A percentile compares a stretch with the other conserved stretches of the same genome.
These are phyloP conservation scores for Hypericum androsaemum DNA, from an alignment of 345 rosid genomes.

Conservation along the genomic window DNA sequence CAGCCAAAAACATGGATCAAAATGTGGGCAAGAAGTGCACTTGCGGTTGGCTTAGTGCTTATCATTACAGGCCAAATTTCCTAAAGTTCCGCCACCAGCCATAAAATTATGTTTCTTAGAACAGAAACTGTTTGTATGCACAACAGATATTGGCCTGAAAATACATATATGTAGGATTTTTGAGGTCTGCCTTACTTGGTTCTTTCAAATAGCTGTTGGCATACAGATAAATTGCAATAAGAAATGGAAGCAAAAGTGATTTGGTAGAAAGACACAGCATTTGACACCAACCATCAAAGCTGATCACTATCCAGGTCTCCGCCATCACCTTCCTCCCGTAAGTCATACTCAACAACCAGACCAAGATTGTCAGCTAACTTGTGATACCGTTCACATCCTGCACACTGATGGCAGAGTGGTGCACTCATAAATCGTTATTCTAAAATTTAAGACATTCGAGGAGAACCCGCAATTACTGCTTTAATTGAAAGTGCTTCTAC, in stretches of 20 bases:
- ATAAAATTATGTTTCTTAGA: conserved; percentile 10
- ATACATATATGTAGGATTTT: too few species aligned
- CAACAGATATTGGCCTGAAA: conserved; percentile 8
- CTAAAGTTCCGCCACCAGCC: conserved; percentile 13
- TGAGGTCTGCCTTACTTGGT: too few species aligned
- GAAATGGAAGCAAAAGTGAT: not conserved
- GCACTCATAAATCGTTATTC: too few species aligned
- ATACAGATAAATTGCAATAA: too few species aligned
- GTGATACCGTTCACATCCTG: conserved; percentile 78
- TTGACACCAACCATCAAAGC: conserved; percentile 22
- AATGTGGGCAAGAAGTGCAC: conserved; percentile 37
- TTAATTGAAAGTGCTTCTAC: too few species aligned
- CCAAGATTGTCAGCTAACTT: conserved; percentile 88
- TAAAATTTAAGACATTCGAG: too few species aligned
- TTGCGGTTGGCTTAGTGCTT: conserved; percentile 40
- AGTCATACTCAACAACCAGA: conserved; percentile 67
- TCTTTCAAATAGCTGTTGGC: too few species aligned
- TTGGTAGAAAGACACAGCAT: not conserved
- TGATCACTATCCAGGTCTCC: conserved; percentile 32
- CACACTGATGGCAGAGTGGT: conserved; percentile 47
- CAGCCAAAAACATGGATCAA: conserved; percentile 34
- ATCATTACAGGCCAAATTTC: conserved; percentile 34
- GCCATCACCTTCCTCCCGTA: conserved; percentile 36
- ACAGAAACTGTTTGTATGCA: conserved; percentile 21
- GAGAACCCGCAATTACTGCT: too few species aligned